Evolutionary conservation across 73 alveolate genomes (phyloP), one percentile per base, ranked within the genome.

Genomic region (Symbiodinium pilosum): DNA sequence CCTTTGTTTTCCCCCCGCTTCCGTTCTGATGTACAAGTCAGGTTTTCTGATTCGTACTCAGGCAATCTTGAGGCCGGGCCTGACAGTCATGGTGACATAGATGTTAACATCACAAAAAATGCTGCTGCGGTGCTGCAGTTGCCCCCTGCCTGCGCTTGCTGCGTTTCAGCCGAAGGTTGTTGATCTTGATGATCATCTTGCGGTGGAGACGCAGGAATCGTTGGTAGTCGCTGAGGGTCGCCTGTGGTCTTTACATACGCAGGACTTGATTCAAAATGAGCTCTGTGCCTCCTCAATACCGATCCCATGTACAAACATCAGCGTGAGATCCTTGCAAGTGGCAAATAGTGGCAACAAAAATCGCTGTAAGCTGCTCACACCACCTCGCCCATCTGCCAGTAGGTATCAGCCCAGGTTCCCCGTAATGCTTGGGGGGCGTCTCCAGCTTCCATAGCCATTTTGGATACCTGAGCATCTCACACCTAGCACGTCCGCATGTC

Each of bases 181-280:
- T 92, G 59, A 92, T 75, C 92, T 92, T 92, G 92, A 92, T 92
- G 84, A 92, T 40, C 91, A 92, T 73, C 43, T 77, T 73, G 92
- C 98, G 98, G 98, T 92, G 98, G 52, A 69, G 84, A 9, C 98
- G 98, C 47, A 92, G 64, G 42, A 92, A 92, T 32, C 98, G 98
- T 40, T 73, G 92, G 92, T 92, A 92, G 68, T 92, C 98, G 54
- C 96, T 91, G 24, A 91, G 88, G 38, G 96, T 91, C 7, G 96
- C 96, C 96, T 91, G 75, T 40, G n/a, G 38, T 12, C 36, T 59
- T 28, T 6, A 59, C 38, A 1, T 20, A 36, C 59, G 6, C 59
- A 47, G 59, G 14, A 59, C 18, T 28, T 30, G 52, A 36, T 34
- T 21, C 47, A 51, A 21, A 12, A 34, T 44, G 28, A 77, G 24